Base-by-base conservation (phyloP, 495 filamentous ascomycete species). In the Umbilicaria muhlenbergii region DNA sequence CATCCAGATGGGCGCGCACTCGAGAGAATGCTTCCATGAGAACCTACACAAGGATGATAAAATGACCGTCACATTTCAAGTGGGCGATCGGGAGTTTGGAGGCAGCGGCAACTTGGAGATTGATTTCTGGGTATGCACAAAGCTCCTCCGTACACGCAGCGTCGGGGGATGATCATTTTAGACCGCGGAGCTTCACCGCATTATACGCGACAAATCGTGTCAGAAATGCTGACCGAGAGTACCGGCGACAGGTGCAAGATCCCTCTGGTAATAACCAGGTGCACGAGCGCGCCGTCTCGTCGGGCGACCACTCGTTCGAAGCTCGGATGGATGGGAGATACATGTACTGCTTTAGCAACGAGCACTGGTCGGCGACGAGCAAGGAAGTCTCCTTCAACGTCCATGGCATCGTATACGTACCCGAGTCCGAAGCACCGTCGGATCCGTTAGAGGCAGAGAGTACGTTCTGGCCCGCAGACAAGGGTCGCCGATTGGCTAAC, bases 361-460 rank as follows among this genome's bases (percentile, higher is more conserved):
- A 96, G 67, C 79, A 88, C 56, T 95, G 86, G 80, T 79, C 78
- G 39, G 84, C 84, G 21, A 81, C 78, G 56, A 86, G 77, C 53
- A 98, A 98, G 67, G 92, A 96, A 58, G 88, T 98, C 32, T 91
- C 85, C 36, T 98, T 98, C 71, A 96, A 98, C 61, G 91, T 98
- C 17, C 91, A 98, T 62, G 91, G 91, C 44, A 89, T 96, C 49
- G 92, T 98, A 49, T 96, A 96, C 64, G 86, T 98, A 34, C 81
- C 87, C 3, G 91, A 96, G 60, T 67, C 74, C 43, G 91, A 95
- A 52, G 69, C 79, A 50, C 70, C 78, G 32, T 75, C 81, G 49
- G 91, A 98, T 64, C 91, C 91, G 33, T 69, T 98, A 50, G 91
- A 98, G 59, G 67, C 69, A 36, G 92, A 96, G 74, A 80, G 83